phyloP scores from a whole-genome alignment of 2,329 filamentous ascomycete genomes.

The Fusarium marasasianum region DNA sequence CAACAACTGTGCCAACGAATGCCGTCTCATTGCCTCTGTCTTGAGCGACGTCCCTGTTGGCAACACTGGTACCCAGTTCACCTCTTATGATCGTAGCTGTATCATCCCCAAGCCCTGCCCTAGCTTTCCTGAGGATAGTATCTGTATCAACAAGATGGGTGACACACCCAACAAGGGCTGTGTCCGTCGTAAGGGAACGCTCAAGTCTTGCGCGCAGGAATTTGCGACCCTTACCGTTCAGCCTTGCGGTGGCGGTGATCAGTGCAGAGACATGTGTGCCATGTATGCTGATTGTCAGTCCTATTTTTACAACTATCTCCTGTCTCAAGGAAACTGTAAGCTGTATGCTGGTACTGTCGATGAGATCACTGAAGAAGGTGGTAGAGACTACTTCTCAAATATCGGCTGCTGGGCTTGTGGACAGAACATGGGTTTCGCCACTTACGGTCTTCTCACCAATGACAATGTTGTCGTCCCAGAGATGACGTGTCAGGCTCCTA shows the following conservation, averaged over 20 bases:
- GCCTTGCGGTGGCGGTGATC: not conserved
- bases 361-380: not conserved
- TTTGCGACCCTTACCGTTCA: not conserved
- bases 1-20: not conserved
- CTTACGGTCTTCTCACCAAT: not conserved
- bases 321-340: not conserved
- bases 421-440: constrained; percentile 6
- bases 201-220: constrained; percentile 2
- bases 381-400: not conserved
- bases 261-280: constrained; percentile 1
- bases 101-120: not conserved
- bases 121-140: not conserved
- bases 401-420: constrained; percentile 8
- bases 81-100: constrained; percentile 2
- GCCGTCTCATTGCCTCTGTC: not conserved
- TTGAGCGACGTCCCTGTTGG: not conserved
- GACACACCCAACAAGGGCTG: not conserved
- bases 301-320: not conserved
- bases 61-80: not conserved
- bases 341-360: not conserved
- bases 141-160: constrained; percentile 9
- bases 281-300: constrained; percentile 6
- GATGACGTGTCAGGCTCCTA: not conserved
- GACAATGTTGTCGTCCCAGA: not conserved
- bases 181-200: not conserved